Conservation (phyloP, 2,329 filamentous ascomycete genomes). For the Fusarium buxicola region DNA sequence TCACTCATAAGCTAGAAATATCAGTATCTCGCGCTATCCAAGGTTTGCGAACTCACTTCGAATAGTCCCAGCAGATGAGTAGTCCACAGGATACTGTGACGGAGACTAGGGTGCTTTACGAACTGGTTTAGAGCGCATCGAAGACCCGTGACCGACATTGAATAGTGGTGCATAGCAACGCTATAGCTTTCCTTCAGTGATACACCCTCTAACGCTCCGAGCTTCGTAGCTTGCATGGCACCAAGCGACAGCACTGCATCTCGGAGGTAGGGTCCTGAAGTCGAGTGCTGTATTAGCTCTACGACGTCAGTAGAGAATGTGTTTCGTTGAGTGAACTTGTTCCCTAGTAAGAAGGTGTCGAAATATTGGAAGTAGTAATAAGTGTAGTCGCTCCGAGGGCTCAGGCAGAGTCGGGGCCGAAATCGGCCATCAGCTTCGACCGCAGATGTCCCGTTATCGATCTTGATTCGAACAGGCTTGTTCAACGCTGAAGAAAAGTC, state of each 20-base stretch:
- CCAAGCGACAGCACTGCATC: slow-evolving; percentile 49
- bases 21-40: rapidly evolving
- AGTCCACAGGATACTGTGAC: slow-evolving; percentile 47
- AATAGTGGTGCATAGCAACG: slow-evolving; percentile 43
- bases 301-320: slow-evolving; percentile 35
- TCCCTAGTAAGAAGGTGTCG: slow-evolving; percentile 44
- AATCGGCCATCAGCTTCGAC: neutral
- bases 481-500: slow-evolving; percentile 21
- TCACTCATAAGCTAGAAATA: slow-evolving; percentile 49
- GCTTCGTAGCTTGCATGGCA: slow-evolving; percentile 47
- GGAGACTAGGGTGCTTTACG: neutral
- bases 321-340: slow-evolving; percentile 43
- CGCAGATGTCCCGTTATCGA: slow-evolving; percentile 36
- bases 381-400: slow-evolving; percentile 22
- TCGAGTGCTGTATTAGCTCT: slow-evolving; percentile 33
- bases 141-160: slow-evolving; percentile 42
- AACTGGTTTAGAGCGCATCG: slow-evolving; percentile 29
- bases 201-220: slow-evolving; percentile 12
- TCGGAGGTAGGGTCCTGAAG: slow-evolving; percentile 31
- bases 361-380: slow-evolving; percentile 47
- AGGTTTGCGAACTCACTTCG: slow-evolving; percentile 40
- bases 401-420: neutral
- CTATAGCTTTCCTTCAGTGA: neutral
- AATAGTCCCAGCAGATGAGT: slow-evolving; percentile 51
- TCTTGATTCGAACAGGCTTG: slow-evolving; percentile 28